phyloP scores from a whole-genome alignment of 1,284 basidiomycete genomes.

The Trametes polyzona region DNA sequence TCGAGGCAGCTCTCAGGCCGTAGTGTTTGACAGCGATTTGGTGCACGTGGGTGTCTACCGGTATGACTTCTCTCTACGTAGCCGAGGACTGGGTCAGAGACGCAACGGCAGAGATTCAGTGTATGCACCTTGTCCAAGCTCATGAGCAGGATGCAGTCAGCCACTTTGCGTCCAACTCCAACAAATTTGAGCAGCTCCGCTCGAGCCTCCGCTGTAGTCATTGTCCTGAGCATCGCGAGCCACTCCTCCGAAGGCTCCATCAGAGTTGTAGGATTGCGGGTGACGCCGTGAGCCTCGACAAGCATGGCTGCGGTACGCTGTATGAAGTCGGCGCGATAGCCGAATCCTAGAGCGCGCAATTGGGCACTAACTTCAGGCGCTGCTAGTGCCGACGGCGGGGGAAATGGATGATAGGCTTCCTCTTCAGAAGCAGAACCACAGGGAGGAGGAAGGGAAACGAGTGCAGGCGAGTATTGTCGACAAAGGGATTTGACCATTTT shows the following conservation, averaged over 20 bases:
- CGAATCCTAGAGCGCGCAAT: slow-evolving; percentile 89
- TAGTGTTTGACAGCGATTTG: slow-evolving; percentile 89
- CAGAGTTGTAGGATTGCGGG: slow-evolving; percentile 23
- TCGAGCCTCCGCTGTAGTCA: slow-evolving; percentile 64
- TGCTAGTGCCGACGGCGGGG: slow-evolving; percentile 73
- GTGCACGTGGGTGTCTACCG: slow-evolving; percentile 91
- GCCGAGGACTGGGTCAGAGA: neutral
- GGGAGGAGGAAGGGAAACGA: slow-evolving; percentile 57
- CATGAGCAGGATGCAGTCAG: slow-evolving; percentile 95
- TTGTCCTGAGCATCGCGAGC: slow-evolving; percentile 59
- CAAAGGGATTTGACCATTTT: slow-evolving; percentile 85
- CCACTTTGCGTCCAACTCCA: slow-evolving; percentile 95
- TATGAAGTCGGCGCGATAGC: slow-evolving; percentile 93
- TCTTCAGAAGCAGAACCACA: neutral
- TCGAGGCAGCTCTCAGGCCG: slow-evolving; percentile 58
- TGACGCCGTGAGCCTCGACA: slow-evolving; percentile 53
- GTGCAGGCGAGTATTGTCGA: slow-evolving; percentile 67
- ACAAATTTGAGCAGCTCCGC: slow-evolving; percentile 79
- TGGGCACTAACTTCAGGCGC: slow-evolving; percentile 60
- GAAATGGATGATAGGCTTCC: slow-evolving; percentile 82
- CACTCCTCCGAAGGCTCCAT: slow-evolving; percentile 60
- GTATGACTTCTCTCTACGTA: slow-evolving; percentile 76
- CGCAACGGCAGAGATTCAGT: no score
- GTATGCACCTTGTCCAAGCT: slow-evolving; percentile 83
- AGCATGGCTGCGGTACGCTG: slow-evolving; percentile 84